Evolutionary conservation across 192 early-diverging fungal genomes (phyloP), one percentile per base, ranked within the genome.

Genomic region (Backusella mclennaniae): DNA sequence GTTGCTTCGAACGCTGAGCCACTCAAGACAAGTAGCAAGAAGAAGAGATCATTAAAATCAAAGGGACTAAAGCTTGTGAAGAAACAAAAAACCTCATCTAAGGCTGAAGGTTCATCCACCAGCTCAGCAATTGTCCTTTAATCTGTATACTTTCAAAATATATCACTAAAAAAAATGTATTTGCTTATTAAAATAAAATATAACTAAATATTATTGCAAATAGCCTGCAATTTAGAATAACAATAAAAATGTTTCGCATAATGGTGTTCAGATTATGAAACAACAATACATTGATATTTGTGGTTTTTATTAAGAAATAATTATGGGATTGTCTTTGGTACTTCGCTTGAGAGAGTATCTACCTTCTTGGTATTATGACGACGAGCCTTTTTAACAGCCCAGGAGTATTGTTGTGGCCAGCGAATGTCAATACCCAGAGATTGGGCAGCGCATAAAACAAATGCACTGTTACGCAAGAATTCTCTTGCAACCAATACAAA

Each of bases 401-500:
- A 72, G 7, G 71, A 49, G 76, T 93, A 93, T 79, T 93, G 92
- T 42, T 79, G 76, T 8, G 91, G 85, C 46, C 82, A 89, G 35
- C 85, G 79, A 29, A 85, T 84, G 21, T 90, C 88, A 35, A 90
- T 86, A 15, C 85, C 88, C 14, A 96, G 76, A 66, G 92, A 80
- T 6, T 76, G 38, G n/a, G 90, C 94, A 31, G 88, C 88, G 17
- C 88, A 76, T 36, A 92, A 67, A 17, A 89, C 90, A 85, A 90
- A 96, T 31, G 71, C 80, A 12, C 93, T 87, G 44, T 95, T 85
- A 42, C 90, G 81, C 82, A 98, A 78, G 73, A 93, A 89, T 17
- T 79, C 86, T 14, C 96, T 85, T 17, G 84, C 96, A 5, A 95
- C 41, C 6, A 93, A 85, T 8, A 98, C 83, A 39, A 93, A 38